Evolutionary conservation across 441 rosid species (phyloP).

Genomic region (Gossypium gossypioides): DNA sequence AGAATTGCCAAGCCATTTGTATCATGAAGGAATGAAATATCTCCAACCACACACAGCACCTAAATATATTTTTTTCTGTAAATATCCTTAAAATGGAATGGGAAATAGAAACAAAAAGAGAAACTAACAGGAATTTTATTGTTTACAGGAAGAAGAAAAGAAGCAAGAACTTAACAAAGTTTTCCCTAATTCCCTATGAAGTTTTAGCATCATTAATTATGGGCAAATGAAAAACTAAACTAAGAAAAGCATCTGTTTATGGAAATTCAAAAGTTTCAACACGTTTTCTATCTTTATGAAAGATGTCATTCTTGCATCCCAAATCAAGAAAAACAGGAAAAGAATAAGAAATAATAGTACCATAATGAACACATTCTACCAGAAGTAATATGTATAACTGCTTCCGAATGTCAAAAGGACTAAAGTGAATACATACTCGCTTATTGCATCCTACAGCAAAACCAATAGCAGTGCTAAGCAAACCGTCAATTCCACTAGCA

Average conservation of each 20-base stretch:
- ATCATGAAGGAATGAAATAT: slow-evolving; percentile 94
- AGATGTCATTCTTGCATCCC: slow-evolving; percentile 4
- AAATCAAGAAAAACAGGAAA: not conserved
- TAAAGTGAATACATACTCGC: slow-evolving; percentile 37
- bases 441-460: slow-evolving; percentile 83
- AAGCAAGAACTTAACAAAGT: not conserved
- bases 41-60: slow-evolving; percentile 82
- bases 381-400: not conserved
- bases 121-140: not conserved
- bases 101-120: not conserved
- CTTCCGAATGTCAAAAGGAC: slow-evolving; percentile 3
- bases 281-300: not conserved
- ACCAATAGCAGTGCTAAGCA: slow-evolving; percentile 87
- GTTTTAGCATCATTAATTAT: not conserved
- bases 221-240: not conserved
- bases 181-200: not conserved
- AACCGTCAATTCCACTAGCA: slow-evolving; percentile 97
- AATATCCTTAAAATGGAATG: slow-evolving; percentile 4
- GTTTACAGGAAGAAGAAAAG: not conserved
- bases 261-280: not conserved
- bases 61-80: slow-evolving; percentile 15
- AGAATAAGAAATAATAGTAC: not conserved
- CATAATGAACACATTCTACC: not conserved
- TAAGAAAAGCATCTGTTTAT: not conserved
- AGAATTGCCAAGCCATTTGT: slow-evolving; percentile 86